Conservation (phyloP, 306 rosid genomes). For the Datisca glomerata region DNA sequence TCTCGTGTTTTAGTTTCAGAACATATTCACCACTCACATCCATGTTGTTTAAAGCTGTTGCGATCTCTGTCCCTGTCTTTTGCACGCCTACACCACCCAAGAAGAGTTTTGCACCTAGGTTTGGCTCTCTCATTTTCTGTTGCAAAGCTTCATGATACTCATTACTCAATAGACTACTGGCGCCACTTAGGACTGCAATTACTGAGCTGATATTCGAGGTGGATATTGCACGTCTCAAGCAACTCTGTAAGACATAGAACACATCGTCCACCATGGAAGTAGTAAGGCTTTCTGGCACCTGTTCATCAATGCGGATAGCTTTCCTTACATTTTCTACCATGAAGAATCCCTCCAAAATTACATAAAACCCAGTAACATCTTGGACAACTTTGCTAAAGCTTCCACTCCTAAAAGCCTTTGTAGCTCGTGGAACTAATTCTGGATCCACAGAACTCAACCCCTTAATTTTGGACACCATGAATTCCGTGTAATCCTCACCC, state of each 20-base stretch:
- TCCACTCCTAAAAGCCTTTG: conserved; percentile 83
- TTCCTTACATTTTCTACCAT: conserved; percentile 97
- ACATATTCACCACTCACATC: conserved; percentile 87
- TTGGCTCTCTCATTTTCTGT: conserved; percentile 76
- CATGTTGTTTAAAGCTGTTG: conserved; percentile 80
- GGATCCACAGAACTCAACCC: conserved; percentile 75
- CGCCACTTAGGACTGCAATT: conserved; percentile 77
- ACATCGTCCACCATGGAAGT: conserved; percentile 98
- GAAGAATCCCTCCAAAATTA: conserved; percentile 84
- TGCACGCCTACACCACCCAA: conserved; percentile 85
- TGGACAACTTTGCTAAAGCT: conserved; percentile 77
- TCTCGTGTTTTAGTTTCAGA: conserved; percentile 75
- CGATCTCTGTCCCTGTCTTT: conserved; percentile 79
- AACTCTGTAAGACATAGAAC: conserved; percentile 88
- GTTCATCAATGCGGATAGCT: conserved; percentile 80
- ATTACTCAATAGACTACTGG: conserved; percentile 71
- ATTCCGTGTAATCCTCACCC: conserved; percentile 90
- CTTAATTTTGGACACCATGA: conserved; percentile 77
- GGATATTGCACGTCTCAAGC: conserved; percentile 70
- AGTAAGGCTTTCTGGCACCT: conserved; percentile 75
- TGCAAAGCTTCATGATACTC: conserved; percentile 88
- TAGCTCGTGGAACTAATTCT: conserved; percentile 77
- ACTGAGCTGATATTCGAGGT: conserved; percentile 88
- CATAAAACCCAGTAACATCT: conserved; percentile 80
- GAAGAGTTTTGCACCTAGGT: conserved; percentile 87